Evolutionary conservation across 2,329 filamentous ascomycete genomes (phyloP).

Genomic region (Diaporthe humulicola): DNA sequence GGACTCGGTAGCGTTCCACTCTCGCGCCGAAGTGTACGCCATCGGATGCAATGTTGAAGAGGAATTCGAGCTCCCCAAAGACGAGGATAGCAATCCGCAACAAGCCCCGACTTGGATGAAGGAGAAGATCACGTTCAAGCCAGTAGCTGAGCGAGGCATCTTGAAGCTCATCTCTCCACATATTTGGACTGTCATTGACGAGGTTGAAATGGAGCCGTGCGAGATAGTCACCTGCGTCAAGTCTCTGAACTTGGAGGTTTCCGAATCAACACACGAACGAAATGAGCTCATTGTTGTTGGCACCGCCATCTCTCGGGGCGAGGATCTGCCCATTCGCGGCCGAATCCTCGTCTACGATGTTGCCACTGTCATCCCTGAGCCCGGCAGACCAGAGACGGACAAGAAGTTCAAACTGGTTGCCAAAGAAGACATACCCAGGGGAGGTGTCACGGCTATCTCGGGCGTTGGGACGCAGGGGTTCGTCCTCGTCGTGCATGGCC

Average conservation of each 20-base stretch:
- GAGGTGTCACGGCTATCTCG: slow-evolving; percentile 88
- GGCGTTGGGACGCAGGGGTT: slow-evolving; percentile 90
- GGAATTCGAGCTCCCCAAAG: slow-evolving; percentile 86
- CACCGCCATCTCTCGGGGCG: slow-evolving; percentile 87
- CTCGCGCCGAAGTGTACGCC: slow-evolving; percentile 80
- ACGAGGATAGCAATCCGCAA: slow-evolving; percentile 74
- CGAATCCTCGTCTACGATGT: slow-evolving; percentile 92
- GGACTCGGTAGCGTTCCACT: slow-evolving; percentile 81
- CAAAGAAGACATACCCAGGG: slow-evolving; percentile 91
- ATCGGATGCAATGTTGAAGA: slow-evolving; percentile 77
- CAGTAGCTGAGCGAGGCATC: slow-evolving; percentile 77
- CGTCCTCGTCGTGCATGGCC: slow-evolving; percentile 90
- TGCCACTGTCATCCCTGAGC: slow-evolving; percentile 91
- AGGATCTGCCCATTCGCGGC: slow-evolving; percentile 89
- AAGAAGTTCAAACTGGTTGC: slow-evolving; percentile 87
- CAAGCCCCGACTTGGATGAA: slow-evolving; percentile 68
- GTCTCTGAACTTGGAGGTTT: slow-evolving; percentile 87
- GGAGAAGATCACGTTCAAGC: slow-evolving; percentile 75
- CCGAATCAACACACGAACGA: slow-evolving; percentile 89
- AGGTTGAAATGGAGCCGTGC: slow-evolving; percentile 77
- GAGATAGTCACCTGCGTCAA: slow-evolving; percentile 87
- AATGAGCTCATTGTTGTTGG: slow-evolving; percentile 87
- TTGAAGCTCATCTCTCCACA: slow-evolving; percentile 84
- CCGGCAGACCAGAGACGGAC: slow-evolving; percentile 86
- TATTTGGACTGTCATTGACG: slow-evolving; percentile 85